A percentile compares a stretch with the other conserved stretches of the same genome.
These are phyloP conservation scores for Chaetoceros tenuissimus DNA, from an alignment of 108 stramenopile genomes.

Conservation along the genomic window DNA sequence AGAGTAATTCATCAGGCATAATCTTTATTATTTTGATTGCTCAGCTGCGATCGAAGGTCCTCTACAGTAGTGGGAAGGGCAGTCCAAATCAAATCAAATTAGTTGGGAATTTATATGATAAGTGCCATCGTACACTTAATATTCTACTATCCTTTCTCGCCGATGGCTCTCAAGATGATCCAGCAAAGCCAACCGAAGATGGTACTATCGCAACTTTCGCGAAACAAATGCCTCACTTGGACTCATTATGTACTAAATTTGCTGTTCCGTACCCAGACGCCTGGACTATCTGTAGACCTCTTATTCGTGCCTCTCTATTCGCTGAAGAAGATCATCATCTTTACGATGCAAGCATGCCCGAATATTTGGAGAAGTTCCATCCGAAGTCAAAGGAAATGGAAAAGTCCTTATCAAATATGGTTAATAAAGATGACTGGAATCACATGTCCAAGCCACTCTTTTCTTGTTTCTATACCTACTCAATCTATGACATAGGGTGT, in stretches of 20 bases:
- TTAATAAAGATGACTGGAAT: constrained; percentile 38
- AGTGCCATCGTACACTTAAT: constrained; percentile 57
- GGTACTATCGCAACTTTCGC: constrained; percentile 41
- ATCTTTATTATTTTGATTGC: constrained; percentile 67
- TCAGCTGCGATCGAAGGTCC: constrained; percentile 48
- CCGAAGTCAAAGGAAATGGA: constrained; percentile 9
- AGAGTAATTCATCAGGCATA: constrained; percentile 57
- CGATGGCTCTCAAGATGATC: constrained; percentile 23
- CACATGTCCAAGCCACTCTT: constrained; percentile 47
- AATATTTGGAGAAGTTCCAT: constrained; percentile 8
- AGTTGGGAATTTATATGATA: constrained; percentile 70
- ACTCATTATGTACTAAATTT: constrained; percentile 32
- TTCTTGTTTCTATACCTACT: constrained; percentile 56
- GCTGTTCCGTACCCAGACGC: constrained; percentile 48
- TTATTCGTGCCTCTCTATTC: constrained; percentile 36
- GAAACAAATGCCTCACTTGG: constrained; percentile 46
- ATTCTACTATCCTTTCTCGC: constrained; percentile 76
- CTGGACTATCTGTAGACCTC: constrained; percentile 66
- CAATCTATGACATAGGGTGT: constrained; percentile 65
- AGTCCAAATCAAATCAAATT: constrained; percentile 54
- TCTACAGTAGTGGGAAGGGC: constrained; percentile 43
- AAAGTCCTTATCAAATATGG: constrained; percentile 20
- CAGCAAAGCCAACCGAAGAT: constrained; percentile 5
- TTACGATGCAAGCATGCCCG: background rate
- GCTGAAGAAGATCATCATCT: constrained; percentile 17